Evolutionary conservation across 2,329 filamentous ascomycete species (phyloP).

Genomic region (Hyphodiscus sp.): DNA sequence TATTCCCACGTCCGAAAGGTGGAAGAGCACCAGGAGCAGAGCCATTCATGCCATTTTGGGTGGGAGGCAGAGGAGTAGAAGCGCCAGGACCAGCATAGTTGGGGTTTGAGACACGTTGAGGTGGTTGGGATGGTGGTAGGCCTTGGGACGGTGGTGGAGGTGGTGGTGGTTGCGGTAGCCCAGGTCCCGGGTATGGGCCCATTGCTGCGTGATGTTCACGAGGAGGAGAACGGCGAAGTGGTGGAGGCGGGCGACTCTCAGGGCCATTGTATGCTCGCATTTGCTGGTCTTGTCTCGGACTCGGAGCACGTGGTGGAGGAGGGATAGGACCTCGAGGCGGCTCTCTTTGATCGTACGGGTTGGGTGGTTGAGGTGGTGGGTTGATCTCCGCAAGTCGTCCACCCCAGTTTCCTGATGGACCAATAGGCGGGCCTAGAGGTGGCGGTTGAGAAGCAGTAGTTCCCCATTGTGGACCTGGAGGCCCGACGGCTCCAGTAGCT

Average conservation of each 20-base stretch:
- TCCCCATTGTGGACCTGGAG: conserved; percentile 85
- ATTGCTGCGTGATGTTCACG: conserved; percentile 31
- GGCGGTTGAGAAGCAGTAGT: conserved; percentile 64
- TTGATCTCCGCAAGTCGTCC: conserved; percentile 74
- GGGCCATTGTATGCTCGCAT: conserved; percentile 63
- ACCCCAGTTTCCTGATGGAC: conserved; percentile 42
- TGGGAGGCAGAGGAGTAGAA: conserved; percentile 38
- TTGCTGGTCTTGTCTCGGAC: conserved; percentile 67
- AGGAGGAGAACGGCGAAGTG: conserved; percentile 49
- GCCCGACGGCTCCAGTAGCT: conserved; percentile 71
- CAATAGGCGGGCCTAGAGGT: conserved; percentile 37
- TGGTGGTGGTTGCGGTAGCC: conserved; percentile 42
- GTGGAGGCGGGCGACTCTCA: conserved; percentile 47
- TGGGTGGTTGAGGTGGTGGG: conserved; percentile 65
- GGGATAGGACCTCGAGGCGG: conserved; percentile 61
- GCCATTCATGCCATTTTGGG: conserved; percentile 32
- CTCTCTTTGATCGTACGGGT: conserved; percentile 78
- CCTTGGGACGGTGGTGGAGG: conserved; percentile 37
- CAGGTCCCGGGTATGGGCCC: conserved; percentile 26
- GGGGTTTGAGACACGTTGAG: conserved; percentile 53
- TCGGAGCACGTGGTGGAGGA: conserved; percentile 57
- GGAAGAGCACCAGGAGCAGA: conserved; percentile 41
- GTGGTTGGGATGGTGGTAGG: conserved; percentile 35
- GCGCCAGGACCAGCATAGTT: conserved; percentile 46
- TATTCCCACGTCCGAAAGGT: conserved; percentile 67